These are phyloP conservation scores for Vicia villosa DNA, from an alignment of 306 rosid genomes.

Conservation along the genomic window DNA sequence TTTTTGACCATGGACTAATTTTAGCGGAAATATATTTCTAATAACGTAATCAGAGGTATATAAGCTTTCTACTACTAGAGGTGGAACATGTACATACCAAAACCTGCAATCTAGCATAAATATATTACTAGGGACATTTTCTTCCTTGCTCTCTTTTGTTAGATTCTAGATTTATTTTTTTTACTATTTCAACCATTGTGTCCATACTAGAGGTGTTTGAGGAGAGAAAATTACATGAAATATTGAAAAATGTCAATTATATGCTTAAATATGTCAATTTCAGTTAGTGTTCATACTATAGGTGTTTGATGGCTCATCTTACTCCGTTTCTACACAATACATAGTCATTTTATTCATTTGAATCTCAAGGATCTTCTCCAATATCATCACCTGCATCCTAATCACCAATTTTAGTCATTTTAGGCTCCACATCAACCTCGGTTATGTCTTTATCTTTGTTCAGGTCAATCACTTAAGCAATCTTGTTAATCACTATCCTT, in stretches of 20 bases:
- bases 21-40: neutral
- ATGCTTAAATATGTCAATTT: too few relatives aligned
- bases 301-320: neutral
- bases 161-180: too few relatives aligned
- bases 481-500: too few relatives aligned
- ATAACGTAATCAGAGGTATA: neutral
- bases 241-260: too few relatives aligned
- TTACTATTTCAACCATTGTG: too few relatives aligned
- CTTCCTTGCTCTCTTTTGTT: neutral
- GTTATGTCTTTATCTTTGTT: neutral
- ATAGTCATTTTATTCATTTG: neutral
- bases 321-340: neutral
- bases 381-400: neutral
- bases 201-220: too few relatives aligned
- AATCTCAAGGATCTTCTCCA: too few relatives aligned
- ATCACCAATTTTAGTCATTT: neutral
- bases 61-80: neutral
- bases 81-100: neutral
- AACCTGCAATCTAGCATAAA: neutral
- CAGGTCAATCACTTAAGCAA: neutral
- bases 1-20: conserved; percentile 4
- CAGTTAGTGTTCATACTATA: too few relatives aligned
- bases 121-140: neutral
- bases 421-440: neutral
- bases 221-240: too few relatives aligned